A percentile compares a stretch with the other conserved stretches of the same genome.
Conservation (phyloP, 257 asterid species). For the Jacaranda copaia region DNA sequence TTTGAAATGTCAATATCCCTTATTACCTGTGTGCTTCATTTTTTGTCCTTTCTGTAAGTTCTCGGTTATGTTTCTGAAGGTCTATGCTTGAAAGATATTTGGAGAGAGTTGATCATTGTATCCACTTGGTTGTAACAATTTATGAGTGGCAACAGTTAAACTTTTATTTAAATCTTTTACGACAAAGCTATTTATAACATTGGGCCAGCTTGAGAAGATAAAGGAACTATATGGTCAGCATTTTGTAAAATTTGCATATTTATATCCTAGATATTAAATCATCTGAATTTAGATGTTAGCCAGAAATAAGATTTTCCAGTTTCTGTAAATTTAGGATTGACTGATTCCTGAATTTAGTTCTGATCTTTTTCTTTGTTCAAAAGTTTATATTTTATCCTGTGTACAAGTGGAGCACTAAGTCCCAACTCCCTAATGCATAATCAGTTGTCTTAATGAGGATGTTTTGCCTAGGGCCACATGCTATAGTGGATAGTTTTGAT, state of each 20-base stretch:
- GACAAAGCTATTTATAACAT: neutral
- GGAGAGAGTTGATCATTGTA: conserved; percentile 21
- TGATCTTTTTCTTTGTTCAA: conserved; percentile 1
- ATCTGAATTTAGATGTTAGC: too few relatives aligned
- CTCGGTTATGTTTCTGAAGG: neutral
- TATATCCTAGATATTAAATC: neutral
- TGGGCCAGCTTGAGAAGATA: neutral
- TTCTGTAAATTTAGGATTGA: too few relatives aligned
- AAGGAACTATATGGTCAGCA: conserved; percentile 9
- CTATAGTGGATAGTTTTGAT: neutral
- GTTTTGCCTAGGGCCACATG: conserved; percentile 8
- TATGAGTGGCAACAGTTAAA: conserved; percentile 1
- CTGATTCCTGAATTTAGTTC: too few relatives aligned
- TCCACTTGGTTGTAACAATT: conserved; percentile 14
- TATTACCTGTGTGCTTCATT: conserved; percentile 14
- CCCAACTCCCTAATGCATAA: neutral
- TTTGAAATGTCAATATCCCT: conserved; percentile 12
- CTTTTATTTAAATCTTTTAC: neutral
- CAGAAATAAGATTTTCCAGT: too few relatives aligned
- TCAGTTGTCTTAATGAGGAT: neutral
- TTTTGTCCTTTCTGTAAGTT: neutral
- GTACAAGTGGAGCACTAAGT: neutral
- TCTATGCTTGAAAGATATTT: conserved; percentile 17
- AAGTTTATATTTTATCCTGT: neutral
- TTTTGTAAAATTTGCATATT: neutral